A percentile compares a stretch with the other conserved stretches of the same genome.
Conservation (phyloP, 176 grass and related monocot species). For the Oryza meyeriana region DNA sequence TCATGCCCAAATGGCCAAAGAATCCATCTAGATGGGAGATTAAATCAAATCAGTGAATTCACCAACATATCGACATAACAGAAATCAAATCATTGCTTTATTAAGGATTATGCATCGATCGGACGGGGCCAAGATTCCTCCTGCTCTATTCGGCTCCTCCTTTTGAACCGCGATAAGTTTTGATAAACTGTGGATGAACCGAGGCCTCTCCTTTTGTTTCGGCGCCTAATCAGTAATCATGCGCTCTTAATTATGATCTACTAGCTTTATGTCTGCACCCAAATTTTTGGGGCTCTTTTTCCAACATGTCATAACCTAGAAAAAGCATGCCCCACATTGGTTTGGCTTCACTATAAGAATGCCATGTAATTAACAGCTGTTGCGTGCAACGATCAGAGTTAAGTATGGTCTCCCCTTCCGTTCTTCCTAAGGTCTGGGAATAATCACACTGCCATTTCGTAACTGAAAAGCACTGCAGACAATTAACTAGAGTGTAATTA, state of each 20-base stretch:
- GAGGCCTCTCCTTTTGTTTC: constrained; percentile 50
- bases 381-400: neutral
- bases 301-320: neutral
- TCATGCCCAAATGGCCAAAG: neutral
- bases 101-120: neutral
- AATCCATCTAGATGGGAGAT: neutral
- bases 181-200: constrained; percentile 20
- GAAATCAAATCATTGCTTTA: constrained; percentile 14
- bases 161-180: constrained; percentile 31
- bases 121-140: constrained; percentile 15
- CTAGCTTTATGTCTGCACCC: neutral
- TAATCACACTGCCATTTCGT: neutral
- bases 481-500: neutral
- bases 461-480: neutral
- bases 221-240: constrained; percentile 37
- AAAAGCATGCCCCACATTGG: neutral
- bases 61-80: neutral
- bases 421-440: constrained; percentile 52
- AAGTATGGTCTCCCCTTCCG: constrained; percentile 41
- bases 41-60: neutral
- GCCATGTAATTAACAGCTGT: neutral
- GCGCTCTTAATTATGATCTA: neutral
- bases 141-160: neutral
- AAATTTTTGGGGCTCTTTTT: constrained; percentile 21
- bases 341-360: constrained; percentile 27